A percentile compares a stretch with the other conserved stretches of the same genome.
Evolutionary conservation across 495 filamentous ascomycete genomes (phyloP).

Genomic region (Umbilicaria muhlenbergii): DNA sequence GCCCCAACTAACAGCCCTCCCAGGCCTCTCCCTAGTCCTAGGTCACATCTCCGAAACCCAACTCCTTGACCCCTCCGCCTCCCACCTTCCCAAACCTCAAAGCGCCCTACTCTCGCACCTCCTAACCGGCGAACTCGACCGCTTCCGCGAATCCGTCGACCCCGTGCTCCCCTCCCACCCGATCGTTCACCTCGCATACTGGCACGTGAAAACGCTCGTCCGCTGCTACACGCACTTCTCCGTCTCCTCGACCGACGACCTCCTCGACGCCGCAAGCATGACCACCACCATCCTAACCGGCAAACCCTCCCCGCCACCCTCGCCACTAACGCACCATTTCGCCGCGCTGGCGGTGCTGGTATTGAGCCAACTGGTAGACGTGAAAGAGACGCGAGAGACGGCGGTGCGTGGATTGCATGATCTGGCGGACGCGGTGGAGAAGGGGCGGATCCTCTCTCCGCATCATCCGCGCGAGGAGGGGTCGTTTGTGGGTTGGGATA

Average conservation of each 20-base stretch:
- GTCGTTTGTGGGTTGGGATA: no score
- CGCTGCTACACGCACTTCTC: conserved; percentile 24
- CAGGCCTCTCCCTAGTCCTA: conserved; percentile 31
- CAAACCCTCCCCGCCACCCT: conserved; percentile 28
- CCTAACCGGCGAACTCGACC: conserved; percentile 23
- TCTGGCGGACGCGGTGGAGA: no score
- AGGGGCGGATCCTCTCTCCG: no score
- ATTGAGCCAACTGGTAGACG: conserved; percentile 34
- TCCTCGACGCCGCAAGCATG: conserved; percentile 31
- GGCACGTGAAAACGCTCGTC: conserved; percentile 40
- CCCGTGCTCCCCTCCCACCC: conserved; percentile 9
- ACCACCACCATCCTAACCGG: conserved; percentile 31
- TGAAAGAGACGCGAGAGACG: conserved; percentile 13
- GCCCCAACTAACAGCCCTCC: neutral
- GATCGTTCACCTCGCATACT: conserved; percentile 43
- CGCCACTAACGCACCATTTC: conserved; percentile 47
- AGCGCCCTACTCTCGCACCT: conserved; percentile 20
- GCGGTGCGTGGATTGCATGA: no score
- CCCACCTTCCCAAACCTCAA: conserved; percentile 2
- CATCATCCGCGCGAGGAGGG: no score
- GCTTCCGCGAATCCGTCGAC: conserved; percentile 17
- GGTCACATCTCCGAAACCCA: conserved; percentile 27
- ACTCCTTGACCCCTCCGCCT: conserved; percentile 20
- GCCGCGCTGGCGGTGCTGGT: conserved; percentile 33
- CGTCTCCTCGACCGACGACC: conserved; percentile 20